These are phyloP conservation scores for Arthrobotrys sinensis DNA, from an alignment of 2,329 filamentous ascomycete genomes.

Conservation along the genomic window DNA sequence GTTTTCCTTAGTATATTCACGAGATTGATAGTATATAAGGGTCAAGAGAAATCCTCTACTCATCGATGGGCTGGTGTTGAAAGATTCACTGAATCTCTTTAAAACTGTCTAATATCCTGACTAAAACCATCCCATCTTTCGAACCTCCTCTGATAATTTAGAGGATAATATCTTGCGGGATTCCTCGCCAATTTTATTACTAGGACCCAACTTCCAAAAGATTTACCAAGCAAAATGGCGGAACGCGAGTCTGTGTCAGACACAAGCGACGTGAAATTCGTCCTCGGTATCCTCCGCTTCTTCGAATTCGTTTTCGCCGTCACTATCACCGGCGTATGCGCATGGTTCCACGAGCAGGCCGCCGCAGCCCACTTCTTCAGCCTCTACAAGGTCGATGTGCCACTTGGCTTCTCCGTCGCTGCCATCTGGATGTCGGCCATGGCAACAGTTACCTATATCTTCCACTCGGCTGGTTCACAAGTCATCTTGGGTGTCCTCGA, in stretches of 20 bases:
- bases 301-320: constrained; percentile 62
- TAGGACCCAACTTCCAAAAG: too few species aligned
- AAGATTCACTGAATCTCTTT: too few species aligned
- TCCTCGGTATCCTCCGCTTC: constrained; percentile 58
- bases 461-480: constrained; percentile 1
- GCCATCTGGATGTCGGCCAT: constrained; percentile 16
- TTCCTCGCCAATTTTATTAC: too few species aligned
- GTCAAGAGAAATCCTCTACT: too few species aligned
- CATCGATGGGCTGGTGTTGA: too few species aligned
- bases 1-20: too few species aligned
- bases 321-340: constrained; percentile 61
- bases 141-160: too few species aligned
- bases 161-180: too few species aligned
- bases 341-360: constrained; percentile 62
- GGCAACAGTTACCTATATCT: constrained; percentile 6
- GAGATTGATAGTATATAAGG: too few species aligned
- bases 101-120: too few species aligned
- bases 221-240: too few species aligned
- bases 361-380: constrained; percentile 36
- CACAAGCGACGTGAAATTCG: constrained; percentile 27
- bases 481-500: constrained; percentile 24
- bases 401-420: constrained; percentile 61
- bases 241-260: not conserved
- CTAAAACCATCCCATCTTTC: too few species aligned
- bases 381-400: constrained; percentile 24